Conservation (phyloP, 2,329 filamentous ascomycete genomes). For the Septoria petroselini region DNA sequence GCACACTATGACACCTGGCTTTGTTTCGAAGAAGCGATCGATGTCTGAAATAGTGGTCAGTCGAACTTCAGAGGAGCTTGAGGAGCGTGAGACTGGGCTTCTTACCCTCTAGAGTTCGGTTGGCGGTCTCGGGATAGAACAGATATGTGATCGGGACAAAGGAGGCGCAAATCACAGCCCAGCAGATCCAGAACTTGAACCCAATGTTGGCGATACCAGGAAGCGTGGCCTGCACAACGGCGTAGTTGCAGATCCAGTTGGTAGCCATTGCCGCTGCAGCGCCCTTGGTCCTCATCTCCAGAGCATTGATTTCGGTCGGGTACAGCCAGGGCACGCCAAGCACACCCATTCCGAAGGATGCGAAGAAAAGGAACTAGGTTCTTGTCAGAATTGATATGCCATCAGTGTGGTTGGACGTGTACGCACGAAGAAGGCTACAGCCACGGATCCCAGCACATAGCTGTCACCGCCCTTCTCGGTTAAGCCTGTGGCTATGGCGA, state of each 20-base stretch:
- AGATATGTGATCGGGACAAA: constrained; percentile 61
- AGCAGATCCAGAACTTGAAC: constrained; percentile 43
- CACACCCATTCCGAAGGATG: constrained; percentile 37
- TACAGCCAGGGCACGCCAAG: constrained; percentile 88
- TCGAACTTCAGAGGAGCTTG: no score
- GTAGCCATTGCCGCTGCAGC: constrained; percentile 79
- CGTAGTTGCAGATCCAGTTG: constrained; percentile 42
- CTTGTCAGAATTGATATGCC: no score
- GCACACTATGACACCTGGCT: constrained; percentile 22
- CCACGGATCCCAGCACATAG: constrained; percentile 48
- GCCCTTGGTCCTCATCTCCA: constrained; percentile 92
- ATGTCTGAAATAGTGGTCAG: no score
- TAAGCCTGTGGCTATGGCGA: constrained; percentile 46
- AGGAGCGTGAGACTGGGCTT: no score
- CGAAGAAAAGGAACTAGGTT: constrained; percentile 40
- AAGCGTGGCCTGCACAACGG: constrained; percentile 41
- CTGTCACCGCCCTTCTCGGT: constrained; percentile 43
- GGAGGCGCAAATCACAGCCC: constrained; percentile 50
- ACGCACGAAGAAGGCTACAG: constrained; percentile 45
- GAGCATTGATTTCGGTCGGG: constrained; percentile 87
- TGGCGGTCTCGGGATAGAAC: constrained; percentile 46
- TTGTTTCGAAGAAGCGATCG: constrained; percentile 38
- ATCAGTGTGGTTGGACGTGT: no score
- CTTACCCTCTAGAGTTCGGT: constrained; percentile 50
- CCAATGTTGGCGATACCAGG: constrained; percentile 38